Evolutionary conservation across 768 basidiomycete genomes (phyloP).

Genomic region (Cystofilobasidium ferigula): DNA sequence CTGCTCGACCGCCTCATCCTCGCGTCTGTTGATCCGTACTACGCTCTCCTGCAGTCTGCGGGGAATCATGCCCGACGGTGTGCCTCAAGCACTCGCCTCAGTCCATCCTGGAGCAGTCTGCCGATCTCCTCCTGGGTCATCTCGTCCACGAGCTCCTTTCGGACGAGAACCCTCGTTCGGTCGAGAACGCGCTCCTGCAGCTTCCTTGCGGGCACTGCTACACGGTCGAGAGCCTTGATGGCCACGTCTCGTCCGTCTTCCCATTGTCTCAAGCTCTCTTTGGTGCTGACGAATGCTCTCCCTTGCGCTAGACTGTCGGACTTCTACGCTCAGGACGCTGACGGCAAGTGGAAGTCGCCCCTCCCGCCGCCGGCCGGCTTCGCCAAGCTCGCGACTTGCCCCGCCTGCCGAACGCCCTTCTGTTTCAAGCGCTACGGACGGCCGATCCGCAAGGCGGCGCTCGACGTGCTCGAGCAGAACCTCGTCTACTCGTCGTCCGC

Average conservation of each 20-base stretch:
- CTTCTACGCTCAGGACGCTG: constrained; percentile 43
- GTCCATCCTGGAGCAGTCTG: constrained; percentile 38
- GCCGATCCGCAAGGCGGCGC: constrained; percentile 50
- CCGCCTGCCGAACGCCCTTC: constrained; percentile 52
- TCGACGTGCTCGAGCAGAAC: constrained; percentile 58
- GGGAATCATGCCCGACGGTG: constrained; percentile 55
- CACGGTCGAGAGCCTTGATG: no score
- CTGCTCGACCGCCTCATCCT: not conserved
- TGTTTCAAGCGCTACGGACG: constrained; percentile 53
- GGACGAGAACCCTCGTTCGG: no score
- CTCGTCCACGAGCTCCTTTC: no score
- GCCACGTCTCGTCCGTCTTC: no score
- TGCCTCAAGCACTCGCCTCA: constrained; percentile 54
- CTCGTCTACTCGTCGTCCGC: constrained; percentile 40
- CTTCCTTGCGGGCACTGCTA: no score
- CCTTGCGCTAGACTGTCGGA: constrained; percentile 44
- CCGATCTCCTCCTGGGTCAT: constrained; percentile 57
- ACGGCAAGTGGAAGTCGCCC: constrained; percentile 45
- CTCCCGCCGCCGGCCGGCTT: constrained; percentile 41
- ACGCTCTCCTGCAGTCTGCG: constrained; percentile 46
- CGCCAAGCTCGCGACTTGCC: constrained; percentile 49
- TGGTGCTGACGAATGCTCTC: no score
- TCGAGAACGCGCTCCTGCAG: no score
- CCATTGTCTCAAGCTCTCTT: no score
- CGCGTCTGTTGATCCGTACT: constrained; percentile 16